These are phyloP conservation scores for Purpureocillium takamizusanense DNA, from an alignment of 2,329 filamentous ascomycete genomes.

Conservation along the genomic window DNA sequence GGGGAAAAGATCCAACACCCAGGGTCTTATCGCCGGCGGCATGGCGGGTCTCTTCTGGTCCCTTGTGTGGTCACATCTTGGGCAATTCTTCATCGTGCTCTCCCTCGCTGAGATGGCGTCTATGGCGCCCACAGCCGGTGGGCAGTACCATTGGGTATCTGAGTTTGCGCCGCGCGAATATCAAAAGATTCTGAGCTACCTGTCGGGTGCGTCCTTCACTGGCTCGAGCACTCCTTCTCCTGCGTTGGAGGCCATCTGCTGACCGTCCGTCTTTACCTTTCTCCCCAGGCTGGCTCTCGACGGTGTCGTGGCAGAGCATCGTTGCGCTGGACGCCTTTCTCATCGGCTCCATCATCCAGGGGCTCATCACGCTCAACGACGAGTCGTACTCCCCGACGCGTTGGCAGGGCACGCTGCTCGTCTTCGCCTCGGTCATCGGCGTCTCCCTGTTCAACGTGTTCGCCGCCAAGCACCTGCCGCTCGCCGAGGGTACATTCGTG, in stretches of 20 bases:
- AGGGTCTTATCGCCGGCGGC: slow-evolving; percentile 9
- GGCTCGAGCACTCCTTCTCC: no score
- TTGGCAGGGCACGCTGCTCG: slow-evolving; percentile 6
- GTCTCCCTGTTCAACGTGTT: slow-evolving; percentile 7
- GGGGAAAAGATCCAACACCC: slow-evolving; percentile 13
- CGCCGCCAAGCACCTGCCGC: slow-evolving; percentile 5
- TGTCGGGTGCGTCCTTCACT: slow-evolving; percentile 1
- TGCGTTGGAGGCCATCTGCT: no score
- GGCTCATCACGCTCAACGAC: slow-evolving; percentile 26
- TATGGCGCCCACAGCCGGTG: slow-evolving; percentile 47
- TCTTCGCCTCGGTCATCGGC: slow-evolving; percentile 5
- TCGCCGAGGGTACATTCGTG: slow-evolving; percentile 7
- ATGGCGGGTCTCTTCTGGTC: slow-evolving; percentile 11
- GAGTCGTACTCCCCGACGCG: neutral
- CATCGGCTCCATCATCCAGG: slow-evolving; percentile 34
- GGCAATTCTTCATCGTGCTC: slow-evolving; percentile 25
- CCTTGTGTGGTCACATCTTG: slow-evolving; percentile 7
- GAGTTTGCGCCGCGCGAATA: slow-evolving; percentile 38
- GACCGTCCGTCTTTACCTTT: no score
- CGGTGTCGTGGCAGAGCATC: slow-evolving; percentile 32
- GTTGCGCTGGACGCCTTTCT: slow-evolving; percentile 32
- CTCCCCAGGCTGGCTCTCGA: slow-evolving; percentile 32
- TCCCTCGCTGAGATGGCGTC: slow-evolving; percentile 42
- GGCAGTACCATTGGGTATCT: slow-evolving; percentile 51
- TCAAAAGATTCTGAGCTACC: slow-evolving; percentile 45